These are phyloP conservation scores for Sporobolomyces roseus DNA, from an alignment of 768 basidiomycete species.

Conservation along the genomic window DNA sequence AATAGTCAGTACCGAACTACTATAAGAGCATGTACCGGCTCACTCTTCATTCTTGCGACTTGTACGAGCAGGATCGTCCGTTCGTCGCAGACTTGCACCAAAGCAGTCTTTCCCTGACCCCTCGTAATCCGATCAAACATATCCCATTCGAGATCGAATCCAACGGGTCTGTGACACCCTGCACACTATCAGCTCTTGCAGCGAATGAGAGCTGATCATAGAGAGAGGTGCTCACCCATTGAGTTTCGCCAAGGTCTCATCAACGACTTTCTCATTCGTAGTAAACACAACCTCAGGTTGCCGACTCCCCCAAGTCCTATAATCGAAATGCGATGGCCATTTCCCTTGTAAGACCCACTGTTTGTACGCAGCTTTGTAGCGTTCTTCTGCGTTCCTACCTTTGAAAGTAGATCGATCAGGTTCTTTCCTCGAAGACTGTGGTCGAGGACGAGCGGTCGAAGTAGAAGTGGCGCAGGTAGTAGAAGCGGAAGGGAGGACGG, in stretches of 20 bases:
- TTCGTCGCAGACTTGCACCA: slow-evolving; percentile 30
- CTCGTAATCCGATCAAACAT: not conserved
- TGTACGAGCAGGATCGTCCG: slow-evolving; percentile 31
- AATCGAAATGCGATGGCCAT: slow-evolving; percentile 10
- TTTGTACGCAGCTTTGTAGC: slow-evolving; percentile 5
- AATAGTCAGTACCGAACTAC: not conserved
- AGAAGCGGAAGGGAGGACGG: not conserved
- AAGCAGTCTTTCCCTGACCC: slow-evolving; percentile 21
- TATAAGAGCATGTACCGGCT: not conserved
- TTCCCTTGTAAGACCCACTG: slow-evolving; percentile 8
- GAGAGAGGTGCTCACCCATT: slow-evolving; percentile 6
- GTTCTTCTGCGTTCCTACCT: not conserved
- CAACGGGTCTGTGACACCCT: slow-evolving; percentile 16
- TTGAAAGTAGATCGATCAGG: not conserved
- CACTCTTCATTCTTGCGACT: slow-evolving; percentile 27
- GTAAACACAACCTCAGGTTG: slow-evolving; percentile 10
- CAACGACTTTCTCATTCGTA: slow-evolving; percentile 11
- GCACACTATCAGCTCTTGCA: not conserved
- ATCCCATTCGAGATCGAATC: slow-evolving; percentile 39
- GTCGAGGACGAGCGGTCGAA: not conserved
- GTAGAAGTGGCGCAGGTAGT: not conserved
- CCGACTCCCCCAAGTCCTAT: not conserved
- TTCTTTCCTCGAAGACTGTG: not conserved
- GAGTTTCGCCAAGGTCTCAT: not conserved
- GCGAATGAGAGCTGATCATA: not conserved